Evolutionary conservation across 805 yeast genomes (phyloP).

Genomic region (Nakazawaea wickerhamii): DNA sequence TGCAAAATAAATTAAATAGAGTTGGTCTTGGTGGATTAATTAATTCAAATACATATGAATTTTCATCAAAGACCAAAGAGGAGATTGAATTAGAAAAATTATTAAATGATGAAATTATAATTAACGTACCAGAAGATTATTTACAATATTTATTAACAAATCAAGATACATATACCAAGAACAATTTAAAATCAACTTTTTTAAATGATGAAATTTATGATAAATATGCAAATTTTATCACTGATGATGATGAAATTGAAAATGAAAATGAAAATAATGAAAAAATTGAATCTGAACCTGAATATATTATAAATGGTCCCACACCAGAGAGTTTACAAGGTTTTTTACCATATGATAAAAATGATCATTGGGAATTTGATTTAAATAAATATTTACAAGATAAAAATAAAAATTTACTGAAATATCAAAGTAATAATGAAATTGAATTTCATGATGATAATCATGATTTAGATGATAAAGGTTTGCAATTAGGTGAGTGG

Average conservation of each 20-base stretch:
- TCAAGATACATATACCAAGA: background rate
- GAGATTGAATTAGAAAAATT: conserved; percentile 14
- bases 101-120: conserved; percentile 4
- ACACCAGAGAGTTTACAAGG: conserved; percentile 27
- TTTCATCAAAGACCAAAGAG: conserved; percentile 9
- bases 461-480: background rate
- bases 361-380: conserved; percentile 15
- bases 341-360: conserved; percentile 26
- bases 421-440: conserved; percentile 1
- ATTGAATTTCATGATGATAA: conserved; percentile 3
- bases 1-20: conserved; percentile 25
- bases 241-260: conserved; percentile 5
- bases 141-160: conserved; percentile 9
- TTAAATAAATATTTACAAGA: conserved; percentile 3
- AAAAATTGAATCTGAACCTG: conserved; percentile 13
- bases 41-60: conserved; percentile 2
- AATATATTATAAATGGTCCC: conserved; percentile 29
- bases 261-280: background rate
- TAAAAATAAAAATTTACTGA: background rate
- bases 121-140: conserved; percentile 10
- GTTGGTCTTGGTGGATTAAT: conserved; percentile 4
- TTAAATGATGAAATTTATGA: conserved; percentile 6
- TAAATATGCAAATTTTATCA: background rate
- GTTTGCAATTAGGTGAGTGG: conserved; percentile 11
- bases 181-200: conserved; percentile 9